Evolutionary conservation across 148 eudicot genomes (phyloP), one percentile per base, ranked within the genome.

Genomic region (Amaranthus hypochondriacus): DNA sequence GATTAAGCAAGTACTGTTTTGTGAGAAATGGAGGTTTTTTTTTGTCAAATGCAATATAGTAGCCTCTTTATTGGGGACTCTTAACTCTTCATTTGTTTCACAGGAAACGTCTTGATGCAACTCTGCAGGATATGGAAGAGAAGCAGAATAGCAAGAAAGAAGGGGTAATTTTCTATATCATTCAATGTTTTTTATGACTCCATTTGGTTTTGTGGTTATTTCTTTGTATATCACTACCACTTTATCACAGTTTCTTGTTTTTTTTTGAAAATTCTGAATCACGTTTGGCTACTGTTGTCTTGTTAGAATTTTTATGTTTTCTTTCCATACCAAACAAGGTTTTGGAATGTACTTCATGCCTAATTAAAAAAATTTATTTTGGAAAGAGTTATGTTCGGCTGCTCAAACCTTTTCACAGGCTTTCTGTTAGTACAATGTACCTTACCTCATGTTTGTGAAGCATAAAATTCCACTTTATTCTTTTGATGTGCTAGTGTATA

Each of bases 131-230:
- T 78, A 81, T 94, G 84, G 97, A 94, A 87, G 96, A 86, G 77
- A 94, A 94, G 84, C 97, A 91, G 80, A 94, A 86, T 77, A 89
- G 98, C 89, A 89, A 91, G 83, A 89, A 88, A 79, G 98, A 94
- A 53, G 90, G 90, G 90, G 98, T 94, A 81, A 53, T 77, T 70
- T 21, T 48, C 3, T 67, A 55, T 13, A 60, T 44, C 11, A 58
- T 3, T 68, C 42, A 10, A 21, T 58, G 10, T 18, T 50, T 43
- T 21, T 66, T 48, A 3, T 39, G 3, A 48, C 14, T 58, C n/a
- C 42, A 21, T 74, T 68, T 18, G 50, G 42, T 48, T 58, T 50
- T 43, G 2, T 5, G 5, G 21, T 8, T 18, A 5, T 55, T 44
- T 71, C 56, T 75, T 4, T 70, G n/a, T 7, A 48, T 12, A 11